These are phyloP conservation scores for Microbotryum scabiosae DNA, from an alignment of 1,284 basidiomycete genomes.

Conservation along the genomic window DNA sequence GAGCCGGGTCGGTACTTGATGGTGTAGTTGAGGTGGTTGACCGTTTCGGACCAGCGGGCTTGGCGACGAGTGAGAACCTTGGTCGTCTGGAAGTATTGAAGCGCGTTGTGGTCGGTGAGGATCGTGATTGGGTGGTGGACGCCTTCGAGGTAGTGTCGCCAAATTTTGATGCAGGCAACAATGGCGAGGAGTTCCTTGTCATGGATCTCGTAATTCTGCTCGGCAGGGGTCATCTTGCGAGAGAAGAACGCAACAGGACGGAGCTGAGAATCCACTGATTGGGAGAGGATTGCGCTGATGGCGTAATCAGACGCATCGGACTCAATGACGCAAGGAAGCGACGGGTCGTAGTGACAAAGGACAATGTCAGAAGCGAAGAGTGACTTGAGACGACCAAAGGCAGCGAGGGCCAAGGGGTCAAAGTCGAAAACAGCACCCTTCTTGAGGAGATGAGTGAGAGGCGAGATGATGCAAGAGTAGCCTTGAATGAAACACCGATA, in stretches of 20 bases:
- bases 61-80: constrained; percentile 43
- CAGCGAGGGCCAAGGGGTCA: constrained; percentile 39
- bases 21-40: constrained; percentile 41
- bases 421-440: constrained; percentile 38
- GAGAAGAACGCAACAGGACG: constrained; percentile 31
- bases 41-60: constrained; percentile 42
- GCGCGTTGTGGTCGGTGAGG: constrained; percentile 45
- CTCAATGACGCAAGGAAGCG: constrained; percentile 36
- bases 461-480: constrained; percentile 39
- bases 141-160: constrained; percentile 40
- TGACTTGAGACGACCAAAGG: no score
- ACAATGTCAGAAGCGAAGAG: constrained; percentile 38
- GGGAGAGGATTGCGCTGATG: constrained; percentile 26
- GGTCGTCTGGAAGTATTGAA: constrained; percentile 42
- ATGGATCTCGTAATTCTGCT: constrained; percentile 47
- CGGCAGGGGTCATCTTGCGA: constrained; percentile 32
- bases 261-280: constrained; percentile 1
- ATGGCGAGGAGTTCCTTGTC: constrained; percentile 45
- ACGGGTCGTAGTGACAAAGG: constrained; percentile 41
- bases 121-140: constrained; percentile 34
- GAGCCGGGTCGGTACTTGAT: constrained; percentile 44
- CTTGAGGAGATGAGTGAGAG: constrained; percentile 34
- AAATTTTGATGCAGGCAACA: constrained; percentile 29
- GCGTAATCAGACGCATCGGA: constrained; percentile 34
- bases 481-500: constrained; percentile 44